Base-by-base conservation (phyloP, 2,329 filamentous ascomycete genomes). In the Diatrype stigma region DNA sequence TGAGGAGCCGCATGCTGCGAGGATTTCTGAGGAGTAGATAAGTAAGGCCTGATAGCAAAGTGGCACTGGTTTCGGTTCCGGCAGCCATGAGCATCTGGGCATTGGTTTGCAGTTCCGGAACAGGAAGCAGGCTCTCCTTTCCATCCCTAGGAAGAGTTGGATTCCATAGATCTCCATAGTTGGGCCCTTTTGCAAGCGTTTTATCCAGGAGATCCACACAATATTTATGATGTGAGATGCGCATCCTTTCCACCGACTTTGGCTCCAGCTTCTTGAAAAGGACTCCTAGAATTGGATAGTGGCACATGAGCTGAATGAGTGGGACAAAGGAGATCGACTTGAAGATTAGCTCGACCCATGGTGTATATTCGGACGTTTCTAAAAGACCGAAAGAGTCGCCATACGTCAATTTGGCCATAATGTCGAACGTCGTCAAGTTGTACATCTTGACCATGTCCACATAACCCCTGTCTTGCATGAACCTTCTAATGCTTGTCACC, bases 31-130 rank as follows among this genome's bases (percentile, higher is more conserved):
- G 32, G 14, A 67, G 59, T 40, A 65, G 60, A 45, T 60, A 67
- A 34, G 64, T 49, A 3, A 58, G 53, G 3, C 52, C 55, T 3
- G 60, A 12, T 10, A 56, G 5, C 64, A 72, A 70, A 6, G 72
- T 75, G 12, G 73, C 51, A 5, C 52, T 56, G 14, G 56, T 59
- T 45, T 60, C 58, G 0, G 53, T 51, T 1, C 54, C 56, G 38
- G 54, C 61, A 3, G 55, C 44, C 55, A 59, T 63, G 47, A 60
- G 54, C 5, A 57, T 21, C 38, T 60, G 54, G 1, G 58, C 52
- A 17, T 55, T 58, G 11, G 49, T 46, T 17, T 57, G 48, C 52
- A 63, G 59, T 51, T 62, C 45, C 12, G 56, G 60, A 8, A 22
- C 19, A 5, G 38, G 10, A 8, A 42, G n/a, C 6, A 42, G 12